phyloP scores from a whole-genome alignment of 768 basidiomycete genomes.

The Pulveroboletus sp. region DNA sequence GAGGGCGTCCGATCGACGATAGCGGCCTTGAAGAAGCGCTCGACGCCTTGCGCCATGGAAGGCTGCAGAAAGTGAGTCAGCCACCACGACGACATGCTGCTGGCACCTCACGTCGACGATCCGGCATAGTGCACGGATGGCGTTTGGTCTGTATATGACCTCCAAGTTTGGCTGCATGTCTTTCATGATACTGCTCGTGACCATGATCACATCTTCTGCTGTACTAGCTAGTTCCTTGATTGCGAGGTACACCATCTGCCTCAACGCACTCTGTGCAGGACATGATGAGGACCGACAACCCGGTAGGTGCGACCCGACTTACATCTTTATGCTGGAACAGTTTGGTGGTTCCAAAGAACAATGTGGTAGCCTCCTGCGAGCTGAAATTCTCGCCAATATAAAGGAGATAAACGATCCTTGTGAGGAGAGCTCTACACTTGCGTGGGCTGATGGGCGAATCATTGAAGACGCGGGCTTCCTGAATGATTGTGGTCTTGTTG shows the following conservation, averaged over 20 bases:
- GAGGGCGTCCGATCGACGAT: conserved; percentile 96
- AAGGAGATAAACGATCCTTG: conserved; percentile 92
- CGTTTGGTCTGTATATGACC: conserved; percentile 96
- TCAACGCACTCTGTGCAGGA: conserved; percentile 70
- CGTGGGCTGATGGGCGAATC: conserved; percentile 97
- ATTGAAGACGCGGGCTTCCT: conserved; percentile 98
- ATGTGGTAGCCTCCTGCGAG: conserved; percentile 92
- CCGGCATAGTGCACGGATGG: conserved; percentile 91
- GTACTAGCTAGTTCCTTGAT: conserved; percentile 95
- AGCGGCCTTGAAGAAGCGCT: conserved; percentile 98
- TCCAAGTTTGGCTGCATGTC: conserved; percentile 99
- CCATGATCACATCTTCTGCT: conserved; percentile 99
- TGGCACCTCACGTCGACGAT: conserved; percentile 83
- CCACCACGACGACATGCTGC: conserved; percentile 33
- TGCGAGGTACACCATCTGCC: conserved; percentile 97
- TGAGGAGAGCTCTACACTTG: conserved; percentile 94
- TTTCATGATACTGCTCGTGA: conserved; percentile 99
- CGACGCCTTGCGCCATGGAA: conserved; percentile 99
- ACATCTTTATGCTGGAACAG: conserved; percentile 99
- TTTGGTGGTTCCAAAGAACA: conserved; percentile 99
- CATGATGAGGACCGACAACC: conserved; percentile 6
- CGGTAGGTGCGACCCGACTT: conserved; percentile 33
- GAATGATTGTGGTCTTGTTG: conserved; percentile 97
- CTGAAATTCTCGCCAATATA: conserved; percentile 94
- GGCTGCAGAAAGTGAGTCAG: conserved; percentile 47